phyloP scores from a whole-genome alignment of 2,329 filamentous ascomycete genomes.

The Ambrosiella xylebori region DNA sequence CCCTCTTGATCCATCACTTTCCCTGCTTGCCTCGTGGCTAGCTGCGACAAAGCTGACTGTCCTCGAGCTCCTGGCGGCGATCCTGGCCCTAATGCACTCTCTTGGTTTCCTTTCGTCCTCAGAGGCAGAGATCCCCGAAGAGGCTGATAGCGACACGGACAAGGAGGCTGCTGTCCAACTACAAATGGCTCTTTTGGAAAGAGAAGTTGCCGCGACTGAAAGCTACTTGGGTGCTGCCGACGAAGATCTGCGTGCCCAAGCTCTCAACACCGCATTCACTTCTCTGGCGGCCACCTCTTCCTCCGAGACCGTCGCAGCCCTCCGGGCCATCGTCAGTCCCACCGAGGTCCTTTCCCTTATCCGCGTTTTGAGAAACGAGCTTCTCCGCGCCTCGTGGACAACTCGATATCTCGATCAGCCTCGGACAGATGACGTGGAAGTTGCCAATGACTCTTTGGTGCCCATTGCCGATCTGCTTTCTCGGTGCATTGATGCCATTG shows the following conservation, averaged over 20 bases:
- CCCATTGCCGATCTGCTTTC: conserved; percentile 56
- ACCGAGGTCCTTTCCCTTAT: conserved; percentile 57
- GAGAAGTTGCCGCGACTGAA: conserved; percentile 50
- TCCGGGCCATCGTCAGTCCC: conserved; percentile 46
- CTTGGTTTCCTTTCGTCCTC: conserved; percentile 31
- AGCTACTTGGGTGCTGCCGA: conserved; percentile 49
- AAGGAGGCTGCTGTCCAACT: conserved; percentile 23
- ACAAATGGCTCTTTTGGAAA: conserved; percentile 43
- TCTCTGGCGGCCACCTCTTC: conserved; percentile 52
- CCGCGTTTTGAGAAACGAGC: conserved; percentile 53
- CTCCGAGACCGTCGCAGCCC: conserved; percentile 39
- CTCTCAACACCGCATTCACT: conserved; percentile 49
- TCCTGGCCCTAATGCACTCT: conserved; percentile 51
- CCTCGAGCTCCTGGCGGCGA: conserved; percentile 47
- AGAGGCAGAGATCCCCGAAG: not conserved
- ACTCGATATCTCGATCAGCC: conserved; percentile 45
- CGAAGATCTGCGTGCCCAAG: conserved; percentile 38
- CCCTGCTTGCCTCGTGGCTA: conserved; percentile 47
- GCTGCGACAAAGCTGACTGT: conserved; percentile 47
- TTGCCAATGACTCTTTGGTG: conserved; percentile 46
- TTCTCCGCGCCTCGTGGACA: conserved; percentile 61
- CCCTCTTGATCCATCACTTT: conserved; percentile 50
- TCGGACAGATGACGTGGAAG: conserved; percentile 22
- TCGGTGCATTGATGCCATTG: conserved; percentile 59
- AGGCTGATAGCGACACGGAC: not conserved